Base-by-base conservation (phyloP, 148 eudicot species). In the Heliosperma pusillum region DNA sequence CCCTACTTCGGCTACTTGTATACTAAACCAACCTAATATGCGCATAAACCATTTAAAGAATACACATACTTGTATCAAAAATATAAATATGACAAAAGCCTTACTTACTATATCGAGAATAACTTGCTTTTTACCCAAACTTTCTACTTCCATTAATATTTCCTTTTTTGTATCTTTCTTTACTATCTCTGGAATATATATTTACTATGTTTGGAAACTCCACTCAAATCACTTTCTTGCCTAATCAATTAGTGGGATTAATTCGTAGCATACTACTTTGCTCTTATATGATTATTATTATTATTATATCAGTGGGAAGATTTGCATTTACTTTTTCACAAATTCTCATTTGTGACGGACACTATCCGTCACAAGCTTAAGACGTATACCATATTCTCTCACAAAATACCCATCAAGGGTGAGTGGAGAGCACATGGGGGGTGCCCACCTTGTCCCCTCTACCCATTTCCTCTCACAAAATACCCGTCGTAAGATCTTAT, bases 151-250 rank as follows among this genome's bases (percentile, higher is more conserved):
- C 59, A 42, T 69, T 21, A 59, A 60, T 1, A 7, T 69, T 76
- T 40, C 67, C 74, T 70, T 2, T 59, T 70, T 3, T 60, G 47
- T 11, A 25, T 70, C 24, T 42, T 40, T 77, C 69, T 70, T 55
- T 70, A 24, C 65, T 67, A 77, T 44, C 29, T 50, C 3, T 44
- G 45, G 74, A 60, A 60, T 45, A 47, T n/a, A 25, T 69, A n/a
- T 20, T 29, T 59, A 42, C 79, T 44, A 58, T 27, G 24, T 70
- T 77, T 70, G 40, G 79, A 69, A 76, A 76, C 58, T 69, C 74
- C 74, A 59, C 50, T 69, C 4, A 3, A 20, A 69, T 61, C 62
- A 69, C 58, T 50, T 69, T 70, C 73, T 59, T 70, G 70, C 74
- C 69, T 27, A 24, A 25, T 77, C 50, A 60, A 70, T 68, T 45